Evolutionary conservation across 2,329 filamentous ascomycete genomes (phyloP).

Genomic region (Pseudogymnoascus sp.): DNA sequence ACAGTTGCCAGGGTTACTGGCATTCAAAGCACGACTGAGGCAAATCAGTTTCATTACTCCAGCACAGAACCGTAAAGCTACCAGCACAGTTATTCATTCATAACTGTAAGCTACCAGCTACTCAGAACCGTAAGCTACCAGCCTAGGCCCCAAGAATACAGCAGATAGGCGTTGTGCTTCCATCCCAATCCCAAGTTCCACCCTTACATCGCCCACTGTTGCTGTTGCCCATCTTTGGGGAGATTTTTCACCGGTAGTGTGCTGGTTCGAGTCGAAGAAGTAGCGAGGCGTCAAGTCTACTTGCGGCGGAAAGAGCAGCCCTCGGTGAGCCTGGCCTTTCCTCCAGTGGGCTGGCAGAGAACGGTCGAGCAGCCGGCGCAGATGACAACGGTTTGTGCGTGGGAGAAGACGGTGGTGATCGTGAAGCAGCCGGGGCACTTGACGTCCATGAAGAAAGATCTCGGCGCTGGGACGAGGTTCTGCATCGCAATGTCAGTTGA

Average conservation of each 20-base stretch:
- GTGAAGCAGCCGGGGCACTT: constrained; percentile 99
- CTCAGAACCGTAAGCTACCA: constrained; percentile 4
- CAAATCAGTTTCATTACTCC: constrained; percentile 7
- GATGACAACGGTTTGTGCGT: constrained; percentile 99
- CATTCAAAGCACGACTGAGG: not conserved
- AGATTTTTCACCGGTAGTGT: constrained; percentile 21
- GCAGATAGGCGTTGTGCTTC: constrained; percentile 7
- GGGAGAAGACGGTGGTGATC: constrained; percentile 99
- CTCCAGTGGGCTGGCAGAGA: constrained; percentile 98
- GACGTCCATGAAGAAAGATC: constrained; percentile 99
- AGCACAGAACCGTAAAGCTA: constrained; percentile 4
- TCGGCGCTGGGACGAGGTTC: constrained; percentile 90
- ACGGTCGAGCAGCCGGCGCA: constrained; percentile 99
- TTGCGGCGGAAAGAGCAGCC: constrained; percentile 99
- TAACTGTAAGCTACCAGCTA: constrained; percentile 8
- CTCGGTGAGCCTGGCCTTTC: constrained; percentile 97
- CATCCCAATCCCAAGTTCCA: not conserved
- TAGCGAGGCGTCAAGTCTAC: constrained; percentile 58
- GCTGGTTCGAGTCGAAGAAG: constrained; percentile 30
- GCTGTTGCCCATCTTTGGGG: constrained; percentile 9
- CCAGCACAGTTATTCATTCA: constrained; percentile 10
- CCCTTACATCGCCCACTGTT: constrained; percentile 7
- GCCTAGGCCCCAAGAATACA: constrained; percentile 9
- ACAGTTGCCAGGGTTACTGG: not conserved
- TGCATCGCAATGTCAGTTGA: constrained; percentile 33